A percentile compares a stretch with the other conserved stretches of the same genome.
These are phyloP conservation scores for Chaetomiaceae sp. DNA, from an alignment of 2,329 filamentous ascomycete genomes.

Conservation along the genomic window DNA sequence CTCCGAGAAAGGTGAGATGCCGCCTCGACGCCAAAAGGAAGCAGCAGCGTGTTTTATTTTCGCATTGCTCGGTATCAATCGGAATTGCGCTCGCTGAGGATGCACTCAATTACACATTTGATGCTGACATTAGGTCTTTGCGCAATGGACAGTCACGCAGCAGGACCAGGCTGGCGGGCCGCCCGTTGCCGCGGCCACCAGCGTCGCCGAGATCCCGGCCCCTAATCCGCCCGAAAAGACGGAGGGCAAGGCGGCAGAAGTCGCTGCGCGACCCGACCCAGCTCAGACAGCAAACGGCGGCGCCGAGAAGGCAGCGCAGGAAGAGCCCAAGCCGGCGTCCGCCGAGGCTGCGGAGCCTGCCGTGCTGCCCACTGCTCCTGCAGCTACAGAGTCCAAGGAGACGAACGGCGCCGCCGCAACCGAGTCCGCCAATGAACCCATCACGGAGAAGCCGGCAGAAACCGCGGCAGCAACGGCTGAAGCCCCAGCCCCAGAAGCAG, in stretches of 20 bases:
- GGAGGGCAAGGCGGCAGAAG: neutral
- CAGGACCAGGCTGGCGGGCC: conserved; percentile 3
- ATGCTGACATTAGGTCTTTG: neutral
- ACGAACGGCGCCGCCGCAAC: neutral
- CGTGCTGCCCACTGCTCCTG: neutral
- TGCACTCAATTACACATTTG: neutral
- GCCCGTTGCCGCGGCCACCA: conserved; percentile 9
- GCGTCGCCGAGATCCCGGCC: conserved; percentile 9
- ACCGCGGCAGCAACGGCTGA: neutral
- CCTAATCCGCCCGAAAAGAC: conserved; percentile 3
- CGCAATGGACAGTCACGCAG: conserved; percentile 4
- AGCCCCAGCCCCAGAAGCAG: neutral
- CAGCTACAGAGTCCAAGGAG: neutral
- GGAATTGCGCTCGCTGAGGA: too few species aligned
- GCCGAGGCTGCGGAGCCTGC: conserved; percentile 5
- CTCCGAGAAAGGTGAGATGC: conserved; percentile 25
- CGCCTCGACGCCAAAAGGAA: neutral
- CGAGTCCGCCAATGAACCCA: neutral
- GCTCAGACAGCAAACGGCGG: neutral
- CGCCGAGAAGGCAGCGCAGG: neutral
- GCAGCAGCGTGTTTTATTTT: neutral
- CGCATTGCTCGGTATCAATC: neutral
- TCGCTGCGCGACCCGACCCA: neutral
- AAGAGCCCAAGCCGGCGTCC: neutral
- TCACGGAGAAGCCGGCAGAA: neutral